Conservation (phyloP, 352 stramenopile genomes). For the Achlya hypogyna region DNA sequence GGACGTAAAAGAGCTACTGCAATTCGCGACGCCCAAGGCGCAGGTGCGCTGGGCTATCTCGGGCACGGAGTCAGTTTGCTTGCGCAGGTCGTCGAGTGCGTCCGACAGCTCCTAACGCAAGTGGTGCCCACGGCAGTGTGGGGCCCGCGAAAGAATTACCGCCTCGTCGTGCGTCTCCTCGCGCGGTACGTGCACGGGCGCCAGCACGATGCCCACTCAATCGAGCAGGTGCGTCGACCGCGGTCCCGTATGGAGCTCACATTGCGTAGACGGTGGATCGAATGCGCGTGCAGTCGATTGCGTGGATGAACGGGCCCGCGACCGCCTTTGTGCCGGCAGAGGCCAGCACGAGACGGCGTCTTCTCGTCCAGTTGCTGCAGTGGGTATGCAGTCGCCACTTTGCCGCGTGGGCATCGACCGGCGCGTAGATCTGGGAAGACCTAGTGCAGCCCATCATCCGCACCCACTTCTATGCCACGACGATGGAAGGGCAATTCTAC, state of each 20-base stretch:
- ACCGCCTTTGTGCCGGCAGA: conserved; percentile 33
- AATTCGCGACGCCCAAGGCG: conserved; percentile 36
- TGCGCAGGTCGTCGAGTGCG: conserved; percentile 17
- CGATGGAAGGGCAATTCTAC: conserved; percentile 53
- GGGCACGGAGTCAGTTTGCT: not conserved
- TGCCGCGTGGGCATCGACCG: conserved; percentile 10
- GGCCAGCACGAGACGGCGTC: conserved; percentile 29
- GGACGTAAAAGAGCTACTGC: conserved; percentile 35
- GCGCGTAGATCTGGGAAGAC: conserved; percentile 22
- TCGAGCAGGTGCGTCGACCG: conserved; percentile 26
- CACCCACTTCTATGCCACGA: conserved; percentile 67
- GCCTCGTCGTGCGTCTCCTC: conserved; percentile 23
- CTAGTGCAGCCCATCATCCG: conserved; percentile 53
- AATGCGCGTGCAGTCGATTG: not conserved
- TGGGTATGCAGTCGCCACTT: conserved; percentile 16
- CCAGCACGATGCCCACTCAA: conserved; percentile 25
- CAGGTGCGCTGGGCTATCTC: conserved; percentile 28
- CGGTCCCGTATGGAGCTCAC: conserved; percentile 27
- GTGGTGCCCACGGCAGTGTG: conserved; percentile 56
- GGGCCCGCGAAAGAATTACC: conserved; percentile 22
- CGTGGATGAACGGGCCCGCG: not conserved
- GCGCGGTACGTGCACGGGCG: not conserved
- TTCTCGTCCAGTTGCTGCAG: conserved; percentile 34
- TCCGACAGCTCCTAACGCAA: conserved; percentile 39
- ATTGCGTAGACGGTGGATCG: not conserved